Percentiles rank a stretch among this genome's conserved stretches.
Conservation (phyloP, 768 basidiomycete species). For the Naganishia vaughanmartiniae region DNA sequence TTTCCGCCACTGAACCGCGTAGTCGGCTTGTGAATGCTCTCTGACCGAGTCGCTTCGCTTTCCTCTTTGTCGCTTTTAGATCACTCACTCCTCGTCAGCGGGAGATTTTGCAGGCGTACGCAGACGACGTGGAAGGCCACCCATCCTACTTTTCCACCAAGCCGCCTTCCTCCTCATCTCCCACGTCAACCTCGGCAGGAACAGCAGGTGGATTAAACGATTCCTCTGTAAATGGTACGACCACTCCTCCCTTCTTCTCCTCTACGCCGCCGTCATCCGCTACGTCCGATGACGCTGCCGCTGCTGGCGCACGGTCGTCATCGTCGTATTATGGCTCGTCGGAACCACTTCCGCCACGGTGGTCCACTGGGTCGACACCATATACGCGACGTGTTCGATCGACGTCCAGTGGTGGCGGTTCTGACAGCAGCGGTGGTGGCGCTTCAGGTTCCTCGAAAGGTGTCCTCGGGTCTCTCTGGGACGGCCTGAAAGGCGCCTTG, state of each 20-base stretch:
- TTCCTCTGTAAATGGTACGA: slow-evolving; percentile 29
- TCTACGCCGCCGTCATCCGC: slow-evolving; percentile 7
- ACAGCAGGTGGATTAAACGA: not conserved
- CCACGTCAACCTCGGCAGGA: not conserved
- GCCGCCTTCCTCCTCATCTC: slow-evolving; percentile 13
- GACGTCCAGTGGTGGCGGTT: not conserved
- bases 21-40: not conserved
- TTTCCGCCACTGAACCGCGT: not conserved
- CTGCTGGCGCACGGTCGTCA: not conserved
- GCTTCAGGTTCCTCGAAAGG: not conserved
- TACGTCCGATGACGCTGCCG: not conserved
- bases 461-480: slow-evolving; percentile 15
- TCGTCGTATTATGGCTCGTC: not conserved
- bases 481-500: slow-evolving; percentile 16
- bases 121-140: slow-evolving; percentile 84
- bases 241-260: slow-evolving; percentile 17
- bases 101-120: slow-evolving; percentile 81
- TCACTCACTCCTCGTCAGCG: slow-evolving; percentile 78
- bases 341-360: not conserved
- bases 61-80: slow-evolving; percentile 55
- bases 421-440: slow-evolving; percentile 3
- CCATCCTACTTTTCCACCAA: slow-evolving; percentile 37
- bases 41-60: not conserved
- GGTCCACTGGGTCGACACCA: slow-evolving; percentile 13
- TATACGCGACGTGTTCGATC: slow-evolving; percentile 14